These are phyloP conservation scores for Penicillium sp. DNA, from an alignment of 2,329 filamentous ascomycete species.

Conservation along the genomic window DNA sequence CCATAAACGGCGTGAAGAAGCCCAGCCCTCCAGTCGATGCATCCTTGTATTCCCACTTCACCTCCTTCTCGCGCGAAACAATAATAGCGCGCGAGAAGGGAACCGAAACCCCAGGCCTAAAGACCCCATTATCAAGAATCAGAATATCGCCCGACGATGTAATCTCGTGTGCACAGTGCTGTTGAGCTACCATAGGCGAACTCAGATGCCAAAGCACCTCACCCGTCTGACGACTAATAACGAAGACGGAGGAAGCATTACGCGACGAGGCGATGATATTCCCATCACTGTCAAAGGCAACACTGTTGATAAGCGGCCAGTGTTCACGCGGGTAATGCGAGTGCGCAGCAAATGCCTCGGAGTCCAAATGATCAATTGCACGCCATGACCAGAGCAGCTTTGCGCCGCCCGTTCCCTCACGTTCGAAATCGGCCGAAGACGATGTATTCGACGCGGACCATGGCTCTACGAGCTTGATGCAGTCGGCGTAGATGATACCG, in stretches of 20 bases:
- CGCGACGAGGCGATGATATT: constrained; percentile 43
- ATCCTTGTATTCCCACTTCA: constrained; percentile 46
- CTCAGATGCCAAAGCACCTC: constrained; percentile 44
- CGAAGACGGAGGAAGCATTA: constrained; percentile 42
- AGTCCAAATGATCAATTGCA: constrained; percentile 41
- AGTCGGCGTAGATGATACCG: constrained; percentile 35
- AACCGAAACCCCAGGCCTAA: constrained; percentile 38
- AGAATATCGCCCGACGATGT: constrained; percentile 40
- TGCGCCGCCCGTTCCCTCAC: constrained; percentile 23
- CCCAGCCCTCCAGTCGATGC: constrained; percentile 32
- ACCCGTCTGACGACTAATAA: constrained; percentile 41
- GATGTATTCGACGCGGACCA: constrained; percentile 17
- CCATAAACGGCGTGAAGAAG: constrained; percentile 49
- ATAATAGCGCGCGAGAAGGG: constrained; percentile 44
- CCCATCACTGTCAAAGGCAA: constrained; percentile 38
- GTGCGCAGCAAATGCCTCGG: constrained; percentile 39
- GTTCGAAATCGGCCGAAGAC: constrained; percentile 21
- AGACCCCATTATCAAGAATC: constrained; percentile 48
- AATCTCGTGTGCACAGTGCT: constrained; percentile 45
- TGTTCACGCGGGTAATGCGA: constrained; percentile 34
- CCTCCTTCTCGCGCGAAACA: constrained; percentile 37
- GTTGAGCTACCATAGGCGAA: constrained; percentile 41
- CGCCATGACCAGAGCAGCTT: constrained; percentile 45
- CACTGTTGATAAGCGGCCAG: constrained; percentile 46
- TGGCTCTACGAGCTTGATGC: constrained; percentile 42